These are phyloP conservation scores for Quercus variabilis DNA, from an alignment of 306 rosid genomes.

Conservation along the genomic window DNA sequence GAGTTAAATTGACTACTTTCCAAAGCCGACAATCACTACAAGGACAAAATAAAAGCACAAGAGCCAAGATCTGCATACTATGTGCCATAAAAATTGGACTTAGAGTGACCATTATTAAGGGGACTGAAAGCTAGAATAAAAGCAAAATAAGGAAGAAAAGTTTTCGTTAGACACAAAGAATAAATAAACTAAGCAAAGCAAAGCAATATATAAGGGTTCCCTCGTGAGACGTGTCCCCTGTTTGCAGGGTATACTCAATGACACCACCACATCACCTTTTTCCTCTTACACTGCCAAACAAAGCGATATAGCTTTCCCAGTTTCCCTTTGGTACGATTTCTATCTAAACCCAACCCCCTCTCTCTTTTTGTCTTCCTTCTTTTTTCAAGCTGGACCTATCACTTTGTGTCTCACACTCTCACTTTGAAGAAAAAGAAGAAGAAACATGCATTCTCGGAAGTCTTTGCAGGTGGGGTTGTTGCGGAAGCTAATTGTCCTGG, in stretches of 20 bases:
- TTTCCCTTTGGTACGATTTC: background rate
- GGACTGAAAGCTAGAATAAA: constrained; percentile 44
- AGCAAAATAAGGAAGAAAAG: constrained; percentile 15
- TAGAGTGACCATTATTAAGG: constrained; percentile 38
- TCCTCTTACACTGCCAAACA: constrained; percentile 36
- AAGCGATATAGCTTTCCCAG: constrained; percentile 40
- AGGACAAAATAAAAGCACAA: constrained; percentile 39
- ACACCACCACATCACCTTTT: constrained; percentile 45
- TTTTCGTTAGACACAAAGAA: constrained; percentile 59
- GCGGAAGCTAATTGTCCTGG: constrained; percentile 37
- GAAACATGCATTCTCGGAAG: constrained; percentile 32
- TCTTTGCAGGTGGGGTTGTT: constrained; percentile 23
- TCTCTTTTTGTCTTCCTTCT: constrained; percentile 17
- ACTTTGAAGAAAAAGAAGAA: background rate
- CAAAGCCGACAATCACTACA: constrained; percentile 37
- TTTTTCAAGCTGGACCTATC: constrained; percentile 1
- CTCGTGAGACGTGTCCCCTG: constrained; percentile 68
- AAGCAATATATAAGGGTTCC: constrained; percentile 5
- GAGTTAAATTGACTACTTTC: constrained; percentile 25
- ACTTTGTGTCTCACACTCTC: background rate
- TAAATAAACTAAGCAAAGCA: constrained; percentile 19
- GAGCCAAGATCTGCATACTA: constrained; percentile 46
- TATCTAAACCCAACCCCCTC: background rate
- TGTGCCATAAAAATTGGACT: constrained; percentile 19
- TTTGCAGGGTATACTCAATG: constrained; percentile 58